Percentiles rank a stretch among this genome's conserved stretches.
These are phyloP conservation scores for Colletotrichum sp. DNA, from an alignment of 2,329 filamentous ascomycete genomes.

Conservation along the genomic window DNA sequence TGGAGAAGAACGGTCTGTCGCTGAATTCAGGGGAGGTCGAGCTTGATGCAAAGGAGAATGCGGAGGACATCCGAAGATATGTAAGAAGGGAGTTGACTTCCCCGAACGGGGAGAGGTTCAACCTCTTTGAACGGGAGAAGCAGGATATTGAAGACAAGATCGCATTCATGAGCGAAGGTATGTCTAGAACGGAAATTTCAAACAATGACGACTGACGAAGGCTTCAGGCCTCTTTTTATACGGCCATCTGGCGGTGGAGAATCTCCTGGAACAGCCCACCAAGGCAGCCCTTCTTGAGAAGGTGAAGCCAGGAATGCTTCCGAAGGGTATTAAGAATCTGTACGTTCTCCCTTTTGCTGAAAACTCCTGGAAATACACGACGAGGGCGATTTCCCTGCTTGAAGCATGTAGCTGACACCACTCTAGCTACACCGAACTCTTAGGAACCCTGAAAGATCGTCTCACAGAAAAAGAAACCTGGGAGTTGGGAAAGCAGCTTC, in stretches of 20 bases:
- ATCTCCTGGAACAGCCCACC: conserved; percentile 27
- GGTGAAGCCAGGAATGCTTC: conserved; percentile 20
- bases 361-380: no score
- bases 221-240: conserved; percentile 23
- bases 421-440: no score
- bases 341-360: neutral
- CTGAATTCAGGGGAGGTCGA: conserved; percentile 33
- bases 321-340: neutral
- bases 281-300: conserved; percentile 23
- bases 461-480: conserved; percentile 19
- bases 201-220: neutral
- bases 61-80: conserved; percentile 5
- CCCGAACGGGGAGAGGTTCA: neutral
- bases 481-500: conserved; percentile 31
- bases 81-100: neutral
- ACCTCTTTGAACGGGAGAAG: neutral
- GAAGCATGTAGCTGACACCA: neutral
- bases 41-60: conserved; percentile 23
- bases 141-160: conserved; percentile 8
- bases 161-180: conserved; percentile 10
- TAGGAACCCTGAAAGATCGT: neutral
- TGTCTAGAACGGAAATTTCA: neutral
- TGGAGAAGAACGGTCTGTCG: conserved; percentile 21
- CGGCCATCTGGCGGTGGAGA: conserved; percentile 32
- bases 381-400: no score